These are phyloP conservation scores for Camellia granthamiana DNA, from an alignment of 148 eudicot genomes.

Conservation along the genomic window DNA sequence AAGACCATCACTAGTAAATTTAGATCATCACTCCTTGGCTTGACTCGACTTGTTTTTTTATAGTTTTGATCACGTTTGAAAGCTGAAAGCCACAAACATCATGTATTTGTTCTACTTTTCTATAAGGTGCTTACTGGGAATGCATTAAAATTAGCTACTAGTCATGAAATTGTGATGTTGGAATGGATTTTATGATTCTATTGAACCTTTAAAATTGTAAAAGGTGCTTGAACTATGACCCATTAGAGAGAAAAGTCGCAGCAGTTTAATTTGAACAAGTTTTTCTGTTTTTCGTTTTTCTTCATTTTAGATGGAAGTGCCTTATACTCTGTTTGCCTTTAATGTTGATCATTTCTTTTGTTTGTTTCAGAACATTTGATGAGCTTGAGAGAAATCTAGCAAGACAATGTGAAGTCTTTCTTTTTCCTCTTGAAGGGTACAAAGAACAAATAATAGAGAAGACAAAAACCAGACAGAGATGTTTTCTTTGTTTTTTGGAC, in stretches of 20 bases:
- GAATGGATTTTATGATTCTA: not conserved
- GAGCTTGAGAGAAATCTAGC: not conserved
- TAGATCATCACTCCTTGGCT: not conserved
- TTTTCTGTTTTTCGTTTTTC: not conserved
- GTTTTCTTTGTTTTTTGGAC: conserved; percentile 93
- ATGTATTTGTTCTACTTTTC: not conserved
- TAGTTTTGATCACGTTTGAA: not conserved
- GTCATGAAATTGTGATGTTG: not conserved
- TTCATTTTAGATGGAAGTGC: not conserved
- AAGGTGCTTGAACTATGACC: not conserved
- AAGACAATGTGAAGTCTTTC: not conserved
- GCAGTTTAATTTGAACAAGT: not conserved
- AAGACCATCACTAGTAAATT: not conserved
- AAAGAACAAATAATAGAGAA: not conserved
- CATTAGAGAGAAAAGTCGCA: not conserved
- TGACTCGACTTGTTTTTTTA: not conserved
- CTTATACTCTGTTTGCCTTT: not conserved
- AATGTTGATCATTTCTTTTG: not conserved
- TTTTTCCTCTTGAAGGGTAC: conserved; percentile 13
- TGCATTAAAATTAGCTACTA: not conserved
- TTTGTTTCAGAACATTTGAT: conserved; percentile 17
- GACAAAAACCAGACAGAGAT: conserved; percentile 34
- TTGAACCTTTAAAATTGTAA: not conserved
- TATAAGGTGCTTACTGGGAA: too few relatives aligned
- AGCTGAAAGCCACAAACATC: not conserved